Evolutionary conservation across 176 grass and related monocot genomes (phyloP).

Genomic region (Dactylis glomerata): DNA sequence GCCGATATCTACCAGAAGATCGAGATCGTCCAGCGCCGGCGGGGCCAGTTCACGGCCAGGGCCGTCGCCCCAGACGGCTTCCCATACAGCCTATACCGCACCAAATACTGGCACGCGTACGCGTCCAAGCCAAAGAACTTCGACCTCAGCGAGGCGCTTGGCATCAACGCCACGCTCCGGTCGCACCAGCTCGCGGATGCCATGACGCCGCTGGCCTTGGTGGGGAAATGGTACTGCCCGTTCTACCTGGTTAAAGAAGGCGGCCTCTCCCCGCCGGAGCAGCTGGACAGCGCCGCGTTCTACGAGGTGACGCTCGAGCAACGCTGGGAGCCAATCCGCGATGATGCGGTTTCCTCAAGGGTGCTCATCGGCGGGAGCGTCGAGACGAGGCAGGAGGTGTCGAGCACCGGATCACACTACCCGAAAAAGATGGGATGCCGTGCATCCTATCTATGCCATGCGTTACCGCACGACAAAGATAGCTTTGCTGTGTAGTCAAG

Average conservation of each 20-base stretch:
- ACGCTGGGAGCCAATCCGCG: not conserved
- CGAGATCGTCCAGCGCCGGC: not conserved
- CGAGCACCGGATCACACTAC: not conserved
- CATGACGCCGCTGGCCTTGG: not conserved
- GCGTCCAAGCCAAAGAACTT: conserved; percentile 10
- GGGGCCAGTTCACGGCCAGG: not conserved
- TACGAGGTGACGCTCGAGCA: not conserved
- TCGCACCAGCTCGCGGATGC: not conserved
- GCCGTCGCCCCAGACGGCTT: not conserved
- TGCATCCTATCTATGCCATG: too few relatives aligned
- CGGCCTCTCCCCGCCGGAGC: not conserved
- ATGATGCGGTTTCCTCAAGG: not conserved
- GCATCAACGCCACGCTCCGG: not conserved
- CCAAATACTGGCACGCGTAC: not conserved
- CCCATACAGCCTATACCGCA: not conserved
- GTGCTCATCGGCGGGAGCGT: conserved; percentile 1
- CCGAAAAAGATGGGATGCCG: too few relatives aligned
- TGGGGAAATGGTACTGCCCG: not conserved
- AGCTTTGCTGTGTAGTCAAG: too few relatives aligned
- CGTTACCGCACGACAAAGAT: too few relatives aligned
- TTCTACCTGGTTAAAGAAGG: not conserved
- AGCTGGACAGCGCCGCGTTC: not conserved
- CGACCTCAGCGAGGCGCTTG: not conserved
- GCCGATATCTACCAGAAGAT: not conserved
- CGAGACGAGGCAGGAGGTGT: not conserved